phyloP scores from a whole-genome alignment of 352 stramenopile genomes.

The Phytophthora idaei region DNA sequence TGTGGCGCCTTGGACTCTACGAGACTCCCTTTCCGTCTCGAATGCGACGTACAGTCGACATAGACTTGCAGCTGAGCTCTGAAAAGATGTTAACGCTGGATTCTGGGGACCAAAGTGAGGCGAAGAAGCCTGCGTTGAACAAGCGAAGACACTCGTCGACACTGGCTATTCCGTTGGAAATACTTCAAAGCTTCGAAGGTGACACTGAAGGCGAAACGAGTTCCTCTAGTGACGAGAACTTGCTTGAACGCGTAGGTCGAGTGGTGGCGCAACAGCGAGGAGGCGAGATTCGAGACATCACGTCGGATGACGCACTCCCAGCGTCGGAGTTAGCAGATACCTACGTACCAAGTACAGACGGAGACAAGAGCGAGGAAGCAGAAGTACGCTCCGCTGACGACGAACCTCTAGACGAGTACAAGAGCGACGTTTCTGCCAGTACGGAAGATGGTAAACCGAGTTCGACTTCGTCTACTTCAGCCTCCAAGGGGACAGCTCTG shows the following conservation, averaged over 20 bases:
- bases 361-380: constrained; percentile 19
- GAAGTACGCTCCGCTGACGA: constrained; percentile 19
- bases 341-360: constrained; percentile 30
- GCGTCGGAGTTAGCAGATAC: constrained; percentile 32
- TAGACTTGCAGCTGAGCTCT: constrained; percentile 42
- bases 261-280: constrained; percentile 74
- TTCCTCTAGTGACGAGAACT: constrained; percentile 32
- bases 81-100: constrained; percentile 24
- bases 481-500: constrained; percentile 24
- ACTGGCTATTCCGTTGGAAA: constrained; percentile 44
- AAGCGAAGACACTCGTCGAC: constrained; percentile 22
- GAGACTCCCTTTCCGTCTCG: constrained; percentile 73
- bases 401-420: constrained; percentile 35
- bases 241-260: constrained; percentile 74
- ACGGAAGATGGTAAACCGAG: constrained; percentile 2
- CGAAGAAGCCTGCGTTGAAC: not conserved
- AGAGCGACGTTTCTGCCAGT: constrained; percentile 13
- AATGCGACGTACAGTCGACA: constrained; percentile 58
- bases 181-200: constrained; percentile 42
- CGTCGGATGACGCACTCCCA: constrained; percentile 46
- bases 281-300: constrained; percentile 84
- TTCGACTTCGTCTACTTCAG: constrained; percentile 1
- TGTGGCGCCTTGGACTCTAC: constrained; percentile 65
- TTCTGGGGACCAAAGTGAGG: not conserved
- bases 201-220: constrained; percentile 31